These are phyloP conservation scores for Candida sanyaensis DNA, from an alignment of 1,139 yeast species.

Conservation along the genomic window DNA sequence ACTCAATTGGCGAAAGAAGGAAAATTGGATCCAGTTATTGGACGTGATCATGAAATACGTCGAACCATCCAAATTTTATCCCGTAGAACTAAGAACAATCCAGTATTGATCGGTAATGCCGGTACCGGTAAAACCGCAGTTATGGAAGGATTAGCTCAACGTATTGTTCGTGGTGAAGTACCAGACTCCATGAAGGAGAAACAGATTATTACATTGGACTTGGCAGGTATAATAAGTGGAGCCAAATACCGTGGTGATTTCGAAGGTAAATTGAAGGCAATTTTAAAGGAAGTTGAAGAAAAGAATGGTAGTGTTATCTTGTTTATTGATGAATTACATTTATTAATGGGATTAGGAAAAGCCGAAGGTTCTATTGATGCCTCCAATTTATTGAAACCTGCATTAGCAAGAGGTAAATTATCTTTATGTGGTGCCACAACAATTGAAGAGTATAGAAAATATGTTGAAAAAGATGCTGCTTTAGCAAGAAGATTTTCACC, in stretches of 20 bases:
- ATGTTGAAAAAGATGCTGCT: slow-evolving; percentile 91
- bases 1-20: slow-evolving; percentile 88
- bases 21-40: slow-evolving; percentile 93
- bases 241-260: slow-evolving; percentile 96
- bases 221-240: slow-evolving; percentile 89
- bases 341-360: slow-evolving; percentile 89
- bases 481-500: slow-evolving; percentile 91
- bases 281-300: slow-evolving; percentile 84
- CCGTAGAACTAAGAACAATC: slow-evolving; percentile 91
- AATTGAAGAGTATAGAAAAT: slow-evolving; percentile 80
- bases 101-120: slow-evolving; percentile 91
- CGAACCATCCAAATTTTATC: slow-evolving; percentile 91
- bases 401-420: slow-evolving; percentile 87
- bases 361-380: slow-evolving; percentile 97
- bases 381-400: slow-evolving; percentile 88
- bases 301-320: slow-evolving; percentile 77
- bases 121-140: slow-evolving; percentile 98
- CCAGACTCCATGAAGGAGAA: slow-evolving; percentile 92
- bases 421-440: slow-evolving; percentile 98
- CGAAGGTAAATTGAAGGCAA: slow-evolving; percentile 83
- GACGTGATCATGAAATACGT: slow-evolving; percentile 92
- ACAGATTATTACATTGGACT: slow-evolving; percentile 77
- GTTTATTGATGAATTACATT: slow-evolving; percentile 91
- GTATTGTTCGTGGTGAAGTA: slow-evolving; percentile 87
- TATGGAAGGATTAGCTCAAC: slow-evolving; percentile 94